Evolutionary conservation across 2,329 filamentous ascomycete genomes (phyloP).

Genomic region (Aschersonia sp.): DNA sequence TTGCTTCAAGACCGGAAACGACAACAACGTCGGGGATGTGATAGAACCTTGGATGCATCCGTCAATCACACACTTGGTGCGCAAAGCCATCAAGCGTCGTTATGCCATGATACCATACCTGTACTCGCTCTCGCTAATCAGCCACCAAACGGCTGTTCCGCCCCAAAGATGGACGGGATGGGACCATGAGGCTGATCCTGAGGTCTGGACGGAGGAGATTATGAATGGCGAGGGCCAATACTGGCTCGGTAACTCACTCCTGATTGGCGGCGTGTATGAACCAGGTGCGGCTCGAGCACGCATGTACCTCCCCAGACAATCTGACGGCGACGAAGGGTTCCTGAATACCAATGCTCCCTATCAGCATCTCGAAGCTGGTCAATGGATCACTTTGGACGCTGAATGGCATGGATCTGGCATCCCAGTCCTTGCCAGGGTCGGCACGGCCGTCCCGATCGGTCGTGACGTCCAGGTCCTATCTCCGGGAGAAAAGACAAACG

Average conservation of each 20-base stretch:
- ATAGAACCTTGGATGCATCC: constrained; percentile 73
- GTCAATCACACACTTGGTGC: constrained; percentile 45
- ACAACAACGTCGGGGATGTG: constrained; percentile 55
- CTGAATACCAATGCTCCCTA: constrained; percentile 49
- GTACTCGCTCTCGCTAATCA: constrained; percentile 49
- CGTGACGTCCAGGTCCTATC: constrained; percentile 20
- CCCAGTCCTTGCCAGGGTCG: constrained; percentile 22
- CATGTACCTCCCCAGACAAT: constrained; percentile 43
- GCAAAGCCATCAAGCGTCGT: constrained; percentile 51
- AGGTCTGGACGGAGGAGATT: constrained; percentile 46
- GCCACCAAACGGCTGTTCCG: constrained; percentile 45
- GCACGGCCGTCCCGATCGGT: constrained; percentile 24
- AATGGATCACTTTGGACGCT: constrained; percentile 24
- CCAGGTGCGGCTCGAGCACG: constrained; percentile 33
- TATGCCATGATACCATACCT: constrained; percentile 62
- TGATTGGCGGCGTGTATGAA: constrained; percentile 55
- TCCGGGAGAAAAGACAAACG: constrained; percentile 20
- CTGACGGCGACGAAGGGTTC: constrained; percentile 36
- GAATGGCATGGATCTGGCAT: constrained; percentile 27
- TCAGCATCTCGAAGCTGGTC: constrained; percentile 33
- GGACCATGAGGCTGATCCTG: constrained; percentile 53
- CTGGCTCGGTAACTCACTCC: constrained; percentile 54
- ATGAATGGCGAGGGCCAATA: constrained; percentile 58
- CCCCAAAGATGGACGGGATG: constrained; percentile 61
- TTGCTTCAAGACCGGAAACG: constrained; percentile 58